Percentiles rank a stretch among this genome's conserved stretches.
Evolutionary conservation across 768 basidiomycete genomes (phyloP).

Genomic region (Strobilomyces echinocephalus): DNA sequence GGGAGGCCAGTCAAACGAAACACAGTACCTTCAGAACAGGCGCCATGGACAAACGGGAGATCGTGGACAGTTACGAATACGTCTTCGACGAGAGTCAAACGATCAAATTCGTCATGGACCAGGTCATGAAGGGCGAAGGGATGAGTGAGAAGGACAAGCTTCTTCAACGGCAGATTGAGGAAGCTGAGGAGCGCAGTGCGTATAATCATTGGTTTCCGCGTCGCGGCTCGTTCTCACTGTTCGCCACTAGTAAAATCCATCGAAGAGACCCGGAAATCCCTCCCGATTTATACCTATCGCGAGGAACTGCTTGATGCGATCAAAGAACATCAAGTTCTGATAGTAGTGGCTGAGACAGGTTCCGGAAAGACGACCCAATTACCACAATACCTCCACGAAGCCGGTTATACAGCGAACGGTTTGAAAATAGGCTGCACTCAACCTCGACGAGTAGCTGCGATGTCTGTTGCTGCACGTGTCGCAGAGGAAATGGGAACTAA

Average conservation of each 20-base stretch:
- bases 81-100: slow-evolving; percentile 98
- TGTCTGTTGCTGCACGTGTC: slow-evolving; percentile 98
- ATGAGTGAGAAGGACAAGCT: slow-evolving; percentile 84
- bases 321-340: slow-evolving; percentile 87
- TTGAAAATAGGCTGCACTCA: slow-evolving; percentile 89
- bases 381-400: slow-evolving; percentile 97
- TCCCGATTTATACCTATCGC: slow-evolving; percentile 89
- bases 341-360: slow-evolving; percentile 97
- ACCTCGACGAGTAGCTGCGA: slow-evolving; percentile 96
- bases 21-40: slow-evolving; percentile 89
- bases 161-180: slow-evolving; percentile 83
- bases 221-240: background rate
- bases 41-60: slow-evolving; percentile 81
- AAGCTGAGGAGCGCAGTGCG: slow-evolving; percentile 84
- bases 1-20: slow-evolving; percentile 89
- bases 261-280: slow-evolving; percentile 87
- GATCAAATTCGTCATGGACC: slow-evolving; percentile 91
- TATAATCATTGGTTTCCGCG: slow-evolving; percentile 3
- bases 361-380: slow-evolving; percentile 99
- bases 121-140: slow-evolving; percentile 60
- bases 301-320: slow-evolving; percentile 87
- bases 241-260: slow-evolving; percentile 66
- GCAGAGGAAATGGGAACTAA: slow-evolving; percentile 98
- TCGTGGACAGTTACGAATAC: slow-evolving; percentile 89
- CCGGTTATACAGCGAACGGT: slow-evolving; percentile 86